Evolutionary conservation across 768 basidiomycete species (phyloP).

Genomic region (Tricholoma sp.): DNA sequence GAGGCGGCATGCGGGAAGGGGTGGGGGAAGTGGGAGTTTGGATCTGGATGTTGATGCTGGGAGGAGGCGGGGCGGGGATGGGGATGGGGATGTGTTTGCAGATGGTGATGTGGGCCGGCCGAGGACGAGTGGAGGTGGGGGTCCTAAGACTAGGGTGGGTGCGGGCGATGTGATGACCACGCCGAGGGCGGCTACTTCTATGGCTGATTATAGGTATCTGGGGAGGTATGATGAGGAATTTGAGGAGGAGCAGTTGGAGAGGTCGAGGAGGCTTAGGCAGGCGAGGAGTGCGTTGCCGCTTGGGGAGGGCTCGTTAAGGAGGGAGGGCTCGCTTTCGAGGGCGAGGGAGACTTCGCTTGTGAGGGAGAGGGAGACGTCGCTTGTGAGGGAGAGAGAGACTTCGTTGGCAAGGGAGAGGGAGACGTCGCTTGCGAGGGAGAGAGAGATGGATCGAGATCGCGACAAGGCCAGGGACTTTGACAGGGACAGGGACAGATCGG

Average conservation of each 20-base stretch:
- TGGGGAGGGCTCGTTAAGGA: constrained; percentile 1
- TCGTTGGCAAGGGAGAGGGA: no score
- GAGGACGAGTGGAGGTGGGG: constrained; percentile 15
- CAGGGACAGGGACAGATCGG: constrained; percentile 15
- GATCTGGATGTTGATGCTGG: constrained; percentile 6
- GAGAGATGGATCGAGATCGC: constrained; percentile 11
- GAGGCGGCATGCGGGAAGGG: constrained; percentile 8
- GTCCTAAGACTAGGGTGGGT: constrained; percentile 8
- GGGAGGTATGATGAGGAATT: constrained; percentile 19
- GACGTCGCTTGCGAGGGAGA: constrained; percentile 6
- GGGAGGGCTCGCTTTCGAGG: constrained; percentile 7
- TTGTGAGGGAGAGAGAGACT: constrained; percentile 13
- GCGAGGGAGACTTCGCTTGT: constrained; percentile 12
- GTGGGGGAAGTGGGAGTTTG: constrained; percentile 13
- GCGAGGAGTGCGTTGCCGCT: constrained; percentile 9
- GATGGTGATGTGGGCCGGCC: constrained; percentile 7
- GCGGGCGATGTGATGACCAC: constrained; percentile 9
- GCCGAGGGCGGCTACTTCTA: constrained; percentile 47
- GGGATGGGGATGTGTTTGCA: neutral
- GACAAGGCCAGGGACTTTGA: constrained; percentile 10
- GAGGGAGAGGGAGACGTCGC: constrained; percentile 6
- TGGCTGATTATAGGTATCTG: constrained; percentile 43
- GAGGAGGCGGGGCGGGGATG: constrained; percentile 10
- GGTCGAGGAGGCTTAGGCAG: neutral
- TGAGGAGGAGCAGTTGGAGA: constrained; percentile 3